phyloP scores from a whole-genome alignment of 768 basidiomycete genomes.

The Pleurotus sapidus region DNA sequence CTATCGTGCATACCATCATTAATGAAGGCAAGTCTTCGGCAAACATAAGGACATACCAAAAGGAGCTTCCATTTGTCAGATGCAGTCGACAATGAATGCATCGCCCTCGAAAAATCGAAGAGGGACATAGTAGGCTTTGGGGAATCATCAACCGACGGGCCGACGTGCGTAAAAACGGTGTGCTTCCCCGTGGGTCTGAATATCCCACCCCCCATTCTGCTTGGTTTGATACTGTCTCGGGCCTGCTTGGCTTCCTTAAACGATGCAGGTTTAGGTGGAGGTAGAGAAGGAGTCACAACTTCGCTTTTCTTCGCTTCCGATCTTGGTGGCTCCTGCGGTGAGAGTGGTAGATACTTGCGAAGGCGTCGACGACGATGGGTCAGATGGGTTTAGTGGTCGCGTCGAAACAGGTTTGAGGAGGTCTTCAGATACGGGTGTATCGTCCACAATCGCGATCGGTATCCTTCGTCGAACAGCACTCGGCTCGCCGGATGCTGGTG shows the following conservation, averaged over 20 bases:
- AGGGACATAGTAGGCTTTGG: constrained; percentile 39
- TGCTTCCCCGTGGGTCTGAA: constrained; percentile 63
- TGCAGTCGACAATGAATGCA: constrained; percentile 42
- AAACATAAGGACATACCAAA: constrained; percentile 37
- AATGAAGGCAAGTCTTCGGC: not conserved
- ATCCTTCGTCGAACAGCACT: constrained; percentile 41
- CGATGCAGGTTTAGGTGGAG: constrained; percentile 24
- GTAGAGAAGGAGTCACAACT: not conserved
- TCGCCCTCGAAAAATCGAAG: constrained; percentile 61
- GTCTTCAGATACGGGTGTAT: constrained; percentile 2
- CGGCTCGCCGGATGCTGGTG: constrained; percentile 11
- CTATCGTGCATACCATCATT: not conserved
- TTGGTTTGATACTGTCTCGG: constrained; percentile 42
- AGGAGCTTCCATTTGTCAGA: constrained; percentile 58
- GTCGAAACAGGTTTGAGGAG: constrained; percentile 5
- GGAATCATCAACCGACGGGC: not conserved
- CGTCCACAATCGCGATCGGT: constrained; percentile 61
- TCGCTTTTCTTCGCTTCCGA: not conserved
- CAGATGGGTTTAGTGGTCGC: not conserved
- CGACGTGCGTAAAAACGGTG: constrained; percentile 41
- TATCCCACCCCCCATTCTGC: constrained; percentile 66
- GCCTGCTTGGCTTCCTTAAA: constrained; percentile 60
- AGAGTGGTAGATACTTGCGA: constrained; percentile 3
- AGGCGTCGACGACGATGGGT: constrained; percentile 2
- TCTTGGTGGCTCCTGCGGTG: constrained; percentile 15